Evolutionary conservation across 805 yeast species (phyloP), one percentile per base, ranked within the genome.

Genomic region (Dipodascopsis uninucleata): DNA sequence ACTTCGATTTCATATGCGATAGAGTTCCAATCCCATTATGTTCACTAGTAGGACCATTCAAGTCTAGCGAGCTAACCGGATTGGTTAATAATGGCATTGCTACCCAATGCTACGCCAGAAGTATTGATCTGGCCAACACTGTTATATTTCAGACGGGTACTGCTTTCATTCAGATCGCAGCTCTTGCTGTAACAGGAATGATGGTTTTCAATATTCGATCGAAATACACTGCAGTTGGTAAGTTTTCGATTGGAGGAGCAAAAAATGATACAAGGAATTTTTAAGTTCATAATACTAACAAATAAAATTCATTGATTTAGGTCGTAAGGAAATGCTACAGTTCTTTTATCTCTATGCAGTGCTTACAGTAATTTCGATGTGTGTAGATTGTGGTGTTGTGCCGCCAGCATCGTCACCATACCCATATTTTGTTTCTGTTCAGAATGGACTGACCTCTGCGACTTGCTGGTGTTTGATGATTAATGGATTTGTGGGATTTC

Each of bases 351-450:
- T 77, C 32, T 72, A 74, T 50, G 68, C 82, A 25, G 70, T 76
- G 1, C 71, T 84, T 52, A 73, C 78, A 4, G 72, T 84, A 12
- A 67, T 81, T 49, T 74, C 89, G 2, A 69, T 90, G 37, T 75
- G 90, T 18, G 94, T 87, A 3, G 96, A 90, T 60, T 81, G 94
- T 53, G 97, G 97, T 16, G 96, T 90, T 1, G 75, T 85, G 9
- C 96, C 97, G 1, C 93, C 95, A 1, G 83, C 89, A 2, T 77
- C 93, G 1, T 59, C 61, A 1, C 71, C 86, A 3, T 90, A 79
- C 60, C 83, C 86, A 1, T 88, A 83, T 62, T 84, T 89, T 62
- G 96, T 86, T 3, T 79, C 93, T 10, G 71, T 81, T 5, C 97
- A 90, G 62, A 62, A 82, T 18, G 96, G 90, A 0, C 58, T 85